Conservation (phyloP, 2,329 filamentous ascomycete species). For the Amauroascus niger region DNA sequence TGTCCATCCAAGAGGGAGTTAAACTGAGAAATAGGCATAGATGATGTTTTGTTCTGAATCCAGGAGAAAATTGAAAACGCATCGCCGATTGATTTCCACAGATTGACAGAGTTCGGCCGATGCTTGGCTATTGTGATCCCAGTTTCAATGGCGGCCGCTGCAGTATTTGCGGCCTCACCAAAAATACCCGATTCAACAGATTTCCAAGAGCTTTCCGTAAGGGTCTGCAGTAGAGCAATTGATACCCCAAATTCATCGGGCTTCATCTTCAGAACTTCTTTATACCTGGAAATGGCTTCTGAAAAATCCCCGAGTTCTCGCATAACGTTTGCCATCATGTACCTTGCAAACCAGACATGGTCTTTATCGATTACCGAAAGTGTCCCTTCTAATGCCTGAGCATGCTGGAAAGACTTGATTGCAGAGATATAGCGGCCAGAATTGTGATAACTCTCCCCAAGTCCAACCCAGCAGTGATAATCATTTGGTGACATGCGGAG, state of each 20-base stretch:
- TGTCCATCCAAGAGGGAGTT: slow-evolving; percentile 49
- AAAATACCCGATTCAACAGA: slow-evolving; percentile 76
- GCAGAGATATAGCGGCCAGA: slow-evolving; percentile 92
- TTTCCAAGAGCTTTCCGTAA: slow-evolving; percentile 70
- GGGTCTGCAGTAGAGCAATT: slow-evolving; percentile 77
- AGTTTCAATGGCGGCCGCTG: slow-evolving; percentile 57
- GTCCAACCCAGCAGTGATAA: slow-evolving; percentile 90
- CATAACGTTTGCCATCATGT: slow-evolving; percentile 92
- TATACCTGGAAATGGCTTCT: slow-evolving; percentile 67
- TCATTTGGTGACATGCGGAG: slow-evolving; percentile 73
- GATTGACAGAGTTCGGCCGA: slow-evolving; percentile 69
- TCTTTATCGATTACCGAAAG: slow-evolving; percentile 46
- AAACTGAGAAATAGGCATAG: slow-evolving; percentile 52
- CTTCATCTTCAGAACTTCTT: slow-evolving; percentile 57
- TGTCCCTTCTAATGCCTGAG: slow-evolving; percentile 61
- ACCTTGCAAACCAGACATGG: slow-evolving; percentile 89
- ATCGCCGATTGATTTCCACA: slow-evolving; percentile 90
- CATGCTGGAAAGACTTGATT: slow-evolving; percentile 79
- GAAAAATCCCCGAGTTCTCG: slow-evolving; percentile 86
- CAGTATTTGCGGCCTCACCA: slow-evolving; percentile 66
- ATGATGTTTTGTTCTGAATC: slow-evolving; percentile 56
- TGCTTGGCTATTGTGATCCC: slow-evolving; percentile 53
- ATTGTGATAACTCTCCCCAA: slow-evolving; percentile 95
- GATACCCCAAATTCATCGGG: slow-evolving; percentile 74
- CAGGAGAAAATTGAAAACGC: slow-evolving; percentile 75